Base-by-base conservation (phyloP, 2,329 filamentous ascomycete genomes). In the Colletotrichum lentis region DNA sequence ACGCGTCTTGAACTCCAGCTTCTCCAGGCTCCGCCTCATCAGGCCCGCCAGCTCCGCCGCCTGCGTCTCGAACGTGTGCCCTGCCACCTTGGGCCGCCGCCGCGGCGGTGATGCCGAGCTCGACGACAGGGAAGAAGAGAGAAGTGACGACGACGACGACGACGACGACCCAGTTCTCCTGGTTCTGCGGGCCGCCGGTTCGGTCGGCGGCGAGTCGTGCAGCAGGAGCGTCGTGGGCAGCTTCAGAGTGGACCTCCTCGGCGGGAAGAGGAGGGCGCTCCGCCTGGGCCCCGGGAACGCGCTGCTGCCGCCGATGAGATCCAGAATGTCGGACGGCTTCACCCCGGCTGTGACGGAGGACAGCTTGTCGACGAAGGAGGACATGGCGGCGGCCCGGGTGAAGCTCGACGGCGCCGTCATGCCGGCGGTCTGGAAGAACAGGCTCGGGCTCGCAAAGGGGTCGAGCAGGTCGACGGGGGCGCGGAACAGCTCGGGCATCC, bases 381-480 rank as follows among this genome's bases (percentile, higher is more conserved):
- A 52, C 12, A 71, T 6, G 39, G 73, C 72, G 22, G 62, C 62
- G 1, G 73, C 69, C 46, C 78, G 72, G 65, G 75, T 71, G 70
- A 88, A 87, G 2, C 79, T 78, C 1, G 76, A 76, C 0, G 85
- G 85, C 0, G 83, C 77, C 0, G 77, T 71, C 5, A 86, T 66
- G 0, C 83, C 84, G 0, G 87, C 76, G 0, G 81, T 84, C 58
- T 85, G 85, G 72, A 90, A 89, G 72, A 90, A 85, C 1, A 90
- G 79, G 59, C 80, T 80, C 0, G 88, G 82, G 67, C 86, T 88
- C 5, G 82, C 86, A 74, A 90, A 90, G 0, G 84, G 76, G 71
- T 90, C 88, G 69, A 90, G 89, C 37, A 88, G 74, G 66, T 84
- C 76, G 0, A 73, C 73, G 0, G 87, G 86, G 0, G 70, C 72